phyloP scores from a whole-genome alignment of 257 asterid species.

The Fraxinus excelsior region DNA sequence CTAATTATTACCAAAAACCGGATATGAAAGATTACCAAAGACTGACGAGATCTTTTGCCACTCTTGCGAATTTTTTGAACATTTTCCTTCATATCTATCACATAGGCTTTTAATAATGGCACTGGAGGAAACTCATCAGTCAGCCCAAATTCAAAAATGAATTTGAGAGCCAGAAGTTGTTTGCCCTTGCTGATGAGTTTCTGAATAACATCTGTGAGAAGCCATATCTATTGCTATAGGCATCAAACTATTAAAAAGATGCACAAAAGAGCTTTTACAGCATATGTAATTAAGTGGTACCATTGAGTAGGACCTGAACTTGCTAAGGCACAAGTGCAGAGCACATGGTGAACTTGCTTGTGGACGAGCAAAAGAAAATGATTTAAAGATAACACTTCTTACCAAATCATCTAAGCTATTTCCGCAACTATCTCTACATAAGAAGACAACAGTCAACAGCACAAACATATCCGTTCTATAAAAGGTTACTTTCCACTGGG shows the following conservation, averaged over 20 bases:
- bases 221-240: conserved; percentile 19
- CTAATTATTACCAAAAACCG: neutral
- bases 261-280: conserved; percentile 7
- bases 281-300: conserved; percentile 7
- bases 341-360: conserved; percentile 1
- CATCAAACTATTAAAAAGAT: conserved; percentile 16
- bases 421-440: neutral
- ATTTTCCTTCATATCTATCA: conserved; percentile 42
- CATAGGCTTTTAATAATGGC: conserved; percentile 51
- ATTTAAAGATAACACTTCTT: neutral
- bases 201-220: conserved; percentile 50
- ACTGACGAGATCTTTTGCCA: conserved; percentile 49
- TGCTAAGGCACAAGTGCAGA: conserved; percentile 8
- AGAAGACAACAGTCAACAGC: neutral
- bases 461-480: neutral
- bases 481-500: neutral
- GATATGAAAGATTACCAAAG: conserved; percentile 36
- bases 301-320: conserved; percentile 11
- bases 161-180: conserved; percentile 62
- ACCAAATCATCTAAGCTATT: neutral
- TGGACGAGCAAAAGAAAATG: neutral
- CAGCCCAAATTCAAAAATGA: conserved; percentile 55
- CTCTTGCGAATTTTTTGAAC: conserved; percentile 45
- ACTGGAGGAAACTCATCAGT: conserved; percentile 64
- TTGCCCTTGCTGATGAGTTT: conserved; percentile 54